These are phyloP conservation scores for Amanita brunnescens DNA, from an alignment of 768 basidiomycete genomes.

Conservation along the genomic window DNA sequence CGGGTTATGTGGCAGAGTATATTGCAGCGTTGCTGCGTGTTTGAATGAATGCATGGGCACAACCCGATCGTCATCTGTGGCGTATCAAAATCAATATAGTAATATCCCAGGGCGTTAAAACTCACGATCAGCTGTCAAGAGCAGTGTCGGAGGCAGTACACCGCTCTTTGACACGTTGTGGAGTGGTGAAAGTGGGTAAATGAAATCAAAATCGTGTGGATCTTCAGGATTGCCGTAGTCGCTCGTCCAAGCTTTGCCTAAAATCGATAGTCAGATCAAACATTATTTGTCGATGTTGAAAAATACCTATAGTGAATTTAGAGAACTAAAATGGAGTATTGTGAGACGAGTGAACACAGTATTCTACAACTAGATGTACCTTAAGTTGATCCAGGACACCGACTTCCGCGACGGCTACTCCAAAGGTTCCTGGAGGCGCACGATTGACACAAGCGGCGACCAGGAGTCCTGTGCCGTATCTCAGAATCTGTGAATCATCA, in stretches of 20 bases:
- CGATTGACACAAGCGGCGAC: constrained; percentile 82
- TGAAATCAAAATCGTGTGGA: constrained; percentile 78
- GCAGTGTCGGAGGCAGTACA: constrained; percentile 56
- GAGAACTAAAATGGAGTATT: constrained; percentile 40
- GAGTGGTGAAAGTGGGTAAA: constrained; percentile 69
- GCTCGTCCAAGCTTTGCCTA: constrained; percentile 67
- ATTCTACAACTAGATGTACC: constrained; percentile 26
- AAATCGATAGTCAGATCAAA: constrained; percentile 4
- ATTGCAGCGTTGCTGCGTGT: constrained; percentile 68
- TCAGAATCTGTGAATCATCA: neutral
- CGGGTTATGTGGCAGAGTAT: constrained; percentile 53
- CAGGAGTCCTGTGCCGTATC: constrained; percentile 44
- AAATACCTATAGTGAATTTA: constrained; percentile 64
- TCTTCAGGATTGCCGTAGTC: constrained; percentile 75
- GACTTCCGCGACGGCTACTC: constrained; percentile 75
- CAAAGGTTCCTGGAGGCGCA: constrained; percentile 65
- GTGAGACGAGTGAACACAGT: constrained; percentile 1
- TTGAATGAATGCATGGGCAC: constrained; percentile 85
- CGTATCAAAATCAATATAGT: neutral
- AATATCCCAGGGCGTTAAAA: constrained; percentile 11
- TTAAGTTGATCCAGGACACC: constrained; percentile 77
- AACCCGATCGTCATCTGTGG: constrained; percentile 74
- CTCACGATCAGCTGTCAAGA: constrained; percentile 81
- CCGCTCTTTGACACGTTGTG: constrained; percentile 65
- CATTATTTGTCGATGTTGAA: neutral